phyloP scores from a whole-genome alignment of 352 stramenopile species.

The Pythium monospermum region DNA sequence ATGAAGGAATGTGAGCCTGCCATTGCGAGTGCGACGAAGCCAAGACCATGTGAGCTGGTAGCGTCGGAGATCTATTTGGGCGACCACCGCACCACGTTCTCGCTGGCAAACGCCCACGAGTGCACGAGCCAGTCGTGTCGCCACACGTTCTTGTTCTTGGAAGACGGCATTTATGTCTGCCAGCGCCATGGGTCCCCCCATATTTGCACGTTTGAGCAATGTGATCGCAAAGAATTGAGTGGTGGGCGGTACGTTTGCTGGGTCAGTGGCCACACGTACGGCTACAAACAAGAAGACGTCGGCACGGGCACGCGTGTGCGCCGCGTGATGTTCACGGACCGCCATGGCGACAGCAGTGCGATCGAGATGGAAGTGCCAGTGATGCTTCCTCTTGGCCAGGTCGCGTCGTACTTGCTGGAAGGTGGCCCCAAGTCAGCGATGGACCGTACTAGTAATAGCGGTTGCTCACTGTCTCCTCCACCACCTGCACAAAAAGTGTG shows the following conservation, averaged over 20 bases:
- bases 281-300: conserved; percentile 46
- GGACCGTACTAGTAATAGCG: too few relatives aligned
- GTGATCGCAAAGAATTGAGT: conserved; percentile 46
- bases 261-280: conserved; percentile 61
- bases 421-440: conserved; percentile 22
- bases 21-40: conserved; percentile 11
- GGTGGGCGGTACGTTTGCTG: conserved; percentile 63
- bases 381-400: conserved; percentile 54
- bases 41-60: conserved; percentile 26
- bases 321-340: conserved; percentile 51
- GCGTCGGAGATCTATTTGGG: conserved; percentile 56
- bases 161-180: conserved; percentile 72
- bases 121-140: conserved; percentile 36
- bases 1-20: conserved; percentile 23
- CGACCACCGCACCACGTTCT: conserved; percentile 50
- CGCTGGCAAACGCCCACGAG: conserved; percentile 32
- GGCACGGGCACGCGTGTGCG: conserved; percentile 61
- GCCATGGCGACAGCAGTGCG: conserved; percentile 36
- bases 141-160: conserved; percentile 55
- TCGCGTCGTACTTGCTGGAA: conserved; percentile 59
- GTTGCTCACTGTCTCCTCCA: conserved; percentile 56
- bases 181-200: conserved; percentile 58
- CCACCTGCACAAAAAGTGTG: conserved; percentile 50
- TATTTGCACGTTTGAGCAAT: conserved; percentile 75
- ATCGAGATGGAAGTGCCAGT: conserved; percentile 78